Evolutionary conservation across 2,329 filamentous ascomycete genomes (phyloP).

Genomic region (Fusarium nygamai): DNA sequence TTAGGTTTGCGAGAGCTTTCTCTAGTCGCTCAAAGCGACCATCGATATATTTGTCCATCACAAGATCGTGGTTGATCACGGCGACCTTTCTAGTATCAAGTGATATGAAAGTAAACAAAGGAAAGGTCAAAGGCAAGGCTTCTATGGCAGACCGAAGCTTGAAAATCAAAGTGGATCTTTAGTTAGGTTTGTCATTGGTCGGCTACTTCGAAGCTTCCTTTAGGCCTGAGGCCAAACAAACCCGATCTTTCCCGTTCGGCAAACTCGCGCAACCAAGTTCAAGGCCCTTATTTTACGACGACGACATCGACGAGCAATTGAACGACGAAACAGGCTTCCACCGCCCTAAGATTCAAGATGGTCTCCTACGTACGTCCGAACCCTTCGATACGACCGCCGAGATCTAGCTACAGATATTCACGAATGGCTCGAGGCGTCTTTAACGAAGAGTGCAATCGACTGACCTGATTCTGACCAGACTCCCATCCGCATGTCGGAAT

Average conservation of each 20-base stretch:
- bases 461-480: constrained; percentile 54
- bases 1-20: constrained; percentile 72
- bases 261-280: constrained; percentile 47
- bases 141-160: constrained; percentile 26
- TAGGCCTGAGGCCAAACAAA: constrained; percentile 48
- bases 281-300: constrained; percentile 41
- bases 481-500: constrained; percentile 58
- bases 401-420: neutral
- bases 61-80: neutral
- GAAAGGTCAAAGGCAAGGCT: constrained; percentile 14
- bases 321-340: constrained; percentile 45
- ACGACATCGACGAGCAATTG: constrained; percentile 51
- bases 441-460: constrained; percentile 23
- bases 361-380: constrained; percentile 51
- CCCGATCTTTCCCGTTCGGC: constrained; percentile 48
- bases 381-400: neutral
- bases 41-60: constrained; percentile 72
- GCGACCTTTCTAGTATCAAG: neutral
- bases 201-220: constrained; percentile 16
- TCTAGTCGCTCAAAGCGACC: constrained; percentile 73
- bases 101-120: constrained; percentile 15
- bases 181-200: constrained; percentile 6
- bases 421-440: constrained; percentile 20
- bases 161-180: constrained; percentile 30
- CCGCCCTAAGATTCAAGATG: constrained; percentile 52